Percentiles rank a stretch among this genome's conserved stretches.
Conservation (phyloP, 1,139 yeast species). For the Pichia sp. region DNA sequence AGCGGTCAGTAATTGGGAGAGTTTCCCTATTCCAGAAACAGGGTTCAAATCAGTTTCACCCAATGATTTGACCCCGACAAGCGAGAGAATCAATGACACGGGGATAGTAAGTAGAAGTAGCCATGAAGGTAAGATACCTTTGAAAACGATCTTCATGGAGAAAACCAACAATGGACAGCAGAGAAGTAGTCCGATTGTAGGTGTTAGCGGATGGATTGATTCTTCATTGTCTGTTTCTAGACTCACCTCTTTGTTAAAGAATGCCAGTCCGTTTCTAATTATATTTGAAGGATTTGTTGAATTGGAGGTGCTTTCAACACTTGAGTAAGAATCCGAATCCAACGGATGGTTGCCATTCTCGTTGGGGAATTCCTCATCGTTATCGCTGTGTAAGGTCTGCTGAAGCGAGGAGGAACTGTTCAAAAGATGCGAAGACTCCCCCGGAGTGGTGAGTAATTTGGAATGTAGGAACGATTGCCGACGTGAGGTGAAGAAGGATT, state of each 20-base stretch:
- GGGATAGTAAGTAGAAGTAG: conserved; percentile 64
- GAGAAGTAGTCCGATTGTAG: conserved; percentile 54
- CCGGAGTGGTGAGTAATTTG: neutral
- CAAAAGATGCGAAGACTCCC: conserved; percentile 5
- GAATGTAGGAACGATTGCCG: neutral
- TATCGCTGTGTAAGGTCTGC: neutral
- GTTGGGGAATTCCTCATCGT: neutral
- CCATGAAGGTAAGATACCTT: conserved; percentile 63
- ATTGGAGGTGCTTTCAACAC: conserved; percentile 6
- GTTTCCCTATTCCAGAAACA: conserved; percentile 92
- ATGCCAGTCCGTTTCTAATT: conserved; percentile 11
- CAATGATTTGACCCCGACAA: conserved; percentile 85
- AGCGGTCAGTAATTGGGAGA: conserved; percentile 86
- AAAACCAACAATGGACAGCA: conserved; percentile 66
- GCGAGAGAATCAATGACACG: conserved; percentile 71
- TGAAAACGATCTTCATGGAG: conserved; percentile 65
- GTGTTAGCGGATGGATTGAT: conserved; percentile 10
- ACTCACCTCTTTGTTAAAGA: conserved; percentile 28
- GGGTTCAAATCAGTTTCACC: conserved; percentile 98
- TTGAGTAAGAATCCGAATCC: conserved; percentile 13
- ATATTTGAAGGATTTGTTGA: neutral
- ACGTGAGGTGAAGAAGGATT: neutral
- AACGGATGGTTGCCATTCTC: neutral
- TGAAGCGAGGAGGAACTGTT: neutral
- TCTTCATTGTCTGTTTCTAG: conserved; percentile 23